Evolutionary conservation across 73 alveolate species (phyloP).

Genomic region (Tetrahymena thermophila): DNA sequence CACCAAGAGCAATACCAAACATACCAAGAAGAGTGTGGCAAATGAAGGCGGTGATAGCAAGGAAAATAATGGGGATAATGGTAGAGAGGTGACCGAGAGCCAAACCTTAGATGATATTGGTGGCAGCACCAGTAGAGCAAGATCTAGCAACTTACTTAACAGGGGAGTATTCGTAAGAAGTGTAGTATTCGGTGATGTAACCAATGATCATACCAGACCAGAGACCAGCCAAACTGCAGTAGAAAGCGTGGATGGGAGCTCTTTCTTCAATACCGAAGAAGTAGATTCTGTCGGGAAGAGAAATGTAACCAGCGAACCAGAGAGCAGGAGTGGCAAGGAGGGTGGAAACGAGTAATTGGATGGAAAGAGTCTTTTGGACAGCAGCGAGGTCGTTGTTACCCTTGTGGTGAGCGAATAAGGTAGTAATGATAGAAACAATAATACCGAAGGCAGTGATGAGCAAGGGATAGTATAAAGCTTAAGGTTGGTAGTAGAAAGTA

Average conservation of each 20-base stretch:
- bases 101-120: slow-evolving; percentile 65
- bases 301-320: slow-evolving; percentile 30
- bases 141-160: slow-evolving; percentile 58
- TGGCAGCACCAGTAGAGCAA: slow-evolving; percentile 70
- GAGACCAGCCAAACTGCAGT: slow-evolving; percentile 55
- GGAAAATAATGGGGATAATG: slow-evolving; percentile 53
- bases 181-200: slow-evolving; percentile 63
- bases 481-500: slow-evolving; percentile 41
- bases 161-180: slow-evolving; percentile 65
- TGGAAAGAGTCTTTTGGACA: slow-evolving; percentile 52
- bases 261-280: slow-evolving; percentile 46
- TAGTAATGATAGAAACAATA: background rate
- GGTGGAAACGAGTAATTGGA: slow-evolving; percentile 59
- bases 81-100: slow-evolving; percentile 69
- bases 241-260: slow-evolving; percentile 46
- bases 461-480: slow-evolving; percentile 70
- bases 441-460: slow-evolving; percentile 75
- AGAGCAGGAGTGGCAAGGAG: slow-evolving; percentile 65
- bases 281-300: slow-evolving; percentile 53
- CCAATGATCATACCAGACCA: slow-evolving; percentile 71
- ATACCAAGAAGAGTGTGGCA: slow-evolving; percentile 56
- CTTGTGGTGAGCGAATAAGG: slow-evolving; percentile 32
- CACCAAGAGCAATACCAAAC: slow-evolving; percentile 73
- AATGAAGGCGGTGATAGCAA: slow-evolving; percentile 62
- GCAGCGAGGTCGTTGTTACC: slow-evolving; percentile 45